Evolutionary conservation across 23 red algal species (phyloP).

Genomic region (Agarophyton chilense): DNA sequence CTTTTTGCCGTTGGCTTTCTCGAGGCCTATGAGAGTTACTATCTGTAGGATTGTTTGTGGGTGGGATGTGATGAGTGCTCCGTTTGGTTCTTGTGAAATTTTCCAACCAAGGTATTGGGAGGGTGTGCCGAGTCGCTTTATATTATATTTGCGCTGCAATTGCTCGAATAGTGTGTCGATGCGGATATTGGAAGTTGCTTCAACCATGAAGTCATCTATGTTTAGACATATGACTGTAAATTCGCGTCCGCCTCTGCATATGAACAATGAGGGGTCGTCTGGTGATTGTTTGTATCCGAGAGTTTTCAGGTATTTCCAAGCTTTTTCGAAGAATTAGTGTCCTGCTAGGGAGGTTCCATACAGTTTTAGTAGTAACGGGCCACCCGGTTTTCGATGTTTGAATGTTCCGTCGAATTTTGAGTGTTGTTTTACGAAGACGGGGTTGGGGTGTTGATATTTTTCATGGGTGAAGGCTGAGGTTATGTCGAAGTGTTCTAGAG

Average conservation of each 20-base stretch:
- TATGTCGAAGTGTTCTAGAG: conserved; percentile 3
- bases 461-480: conserved; percentile 9
- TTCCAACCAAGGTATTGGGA: neutral
- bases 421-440: no score
- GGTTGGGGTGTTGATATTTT: no score
- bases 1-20: neutral
- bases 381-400: no score
- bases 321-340: no score
- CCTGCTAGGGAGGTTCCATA: no score
- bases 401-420: no score
- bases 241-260: no score
- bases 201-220: neutral
- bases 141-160: neutral
- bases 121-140: neutral
- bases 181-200: neutral
- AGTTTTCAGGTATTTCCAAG: no score
- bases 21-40: neutral
- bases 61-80: neutral
- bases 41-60: neutral
- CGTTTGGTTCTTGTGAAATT: neutral
- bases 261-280: no score
- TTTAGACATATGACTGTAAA: conserved; percentile 10
- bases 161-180: neutral
- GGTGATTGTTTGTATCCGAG: no score
- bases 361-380: no score